Evolutionary conservation across 768 basidiomycete species (phyloP).

Genomic region (Boletus barrowsii): DNA sequence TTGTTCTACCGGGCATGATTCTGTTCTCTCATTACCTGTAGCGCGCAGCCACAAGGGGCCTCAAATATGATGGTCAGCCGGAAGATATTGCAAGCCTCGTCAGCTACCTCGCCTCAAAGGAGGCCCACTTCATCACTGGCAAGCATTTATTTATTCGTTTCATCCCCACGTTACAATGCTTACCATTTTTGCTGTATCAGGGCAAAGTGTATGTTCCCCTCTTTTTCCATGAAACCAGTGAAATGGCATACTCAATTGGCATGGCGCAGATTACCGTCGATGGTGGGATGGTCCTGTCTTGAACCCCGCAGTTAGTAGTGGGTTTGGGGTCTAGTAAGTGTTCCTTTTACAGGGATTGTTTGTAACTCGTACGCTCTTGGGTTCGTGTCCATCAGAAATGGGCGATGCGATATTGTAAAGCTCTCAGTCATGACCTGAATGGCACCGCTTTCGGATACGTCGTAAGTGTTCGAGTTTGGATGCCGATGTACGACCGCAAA

Average conservation of each 20-base stretch:
- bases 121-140: constrained; percentile 36
- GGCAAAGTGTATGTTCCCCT: constrained; percentile 14
- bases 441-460: too few relatives aligned
- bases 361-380: too few relatives aligned
- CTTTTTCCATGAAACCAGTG: background rate
- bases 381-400: too few relatives aligned
- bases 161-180: background rate
- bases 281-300: constrained; percentile 9
- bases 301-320: too few relatives aligned
- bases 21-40: background rate
- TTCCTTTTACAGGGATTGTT: too few relatives aligned
- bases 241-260: background rate
- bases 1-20: background rate
- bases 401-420: too few relatives aligned
- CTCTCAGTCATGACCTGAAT: too few relatives aligned
- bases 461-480: too few relatives aligned
- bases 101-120: constrained; percentile 33
- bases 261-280: background rate
- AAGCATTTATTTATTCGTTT: background rate
- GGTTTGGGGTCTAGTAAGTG: too few relatives aligned
- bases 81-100: constrained; percentile 32
- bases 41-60: background rate
- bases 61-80: constrained; percentile 26
- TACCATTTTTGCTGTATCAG: background rate
- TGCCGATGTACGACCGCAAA: too few relatives aligned